Evolutionary conservation across 371 early-diverging fungal species (phyloP).

Genomic region (Thermomucor indicae-seudaticae): DNA sequence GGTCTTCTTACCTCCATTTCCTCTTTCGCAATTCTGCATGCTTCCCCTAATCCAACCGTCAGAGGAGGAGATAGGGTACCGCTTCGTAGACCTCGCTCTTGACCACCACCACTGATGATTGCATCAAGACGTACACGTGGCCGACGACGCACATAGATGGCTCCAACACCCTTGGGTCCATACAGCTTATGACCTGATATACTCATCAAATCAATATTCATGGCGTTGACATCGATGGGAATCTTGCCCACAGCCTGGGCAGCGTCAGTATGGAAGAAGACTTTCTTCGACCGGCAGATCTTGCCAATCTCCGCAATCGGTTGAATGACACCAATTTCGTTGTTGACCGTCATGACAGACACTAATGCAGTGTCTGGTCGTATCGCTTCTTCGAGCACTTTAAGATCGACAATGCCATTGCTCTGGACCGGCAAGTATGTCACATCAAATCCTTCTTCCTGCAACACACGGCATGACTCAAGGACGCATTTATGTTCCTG

Average conservation of each 20-base stretch:
- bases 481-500: slow-evolving; percentile 99
- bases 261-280: slow-evolving; percentile 99
- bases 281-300: slow-evolving; percentile 81
- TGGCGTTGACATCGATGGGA: slow-evolving; percentile 91
- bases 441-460: slow-evolving; percentile 97
- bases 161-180: slow-evolving; percentile 99
- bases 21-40: slow-evolving; percentile 81
- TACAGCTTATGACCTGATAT: slow-evolving; percentile 99
- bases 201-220: slow-evolving; percentile 97
- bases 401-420: slow-evolving; percentile 83
- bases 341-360: slow-evolving; percentile 99
- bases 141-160: slow-evolving; percentile 93
- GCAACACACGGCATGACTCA: slow-evolving; percentile 97
- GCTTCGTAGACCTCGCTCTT: slow-evolving; percentile 97
- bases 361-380: slow-evolving; percentile 93
- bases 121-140: slow-evolving; percentile 97
- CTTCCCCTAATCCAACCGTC: slow-evolving; percentile 96
- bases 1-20: slow-evolving; percentile 80
- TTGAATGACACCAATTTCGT: slow-evolving; percentile 99
- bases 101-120: slow-evolving; percentile 96
- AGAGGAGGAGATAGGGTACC: slow-evolving; percentile 98
- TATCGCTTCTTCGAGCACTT: slow-evolving; percentile 82
- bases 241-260: slow-evolving; percentile 99
- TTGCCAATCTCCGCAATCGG: slow-evolving; percentile 95
- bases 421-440: slow-evolving; percentile 95